Base-by-base conservation (phyloP, 1,139 yeast species). In the Lodderomyces orthopsilosis region DNA sequence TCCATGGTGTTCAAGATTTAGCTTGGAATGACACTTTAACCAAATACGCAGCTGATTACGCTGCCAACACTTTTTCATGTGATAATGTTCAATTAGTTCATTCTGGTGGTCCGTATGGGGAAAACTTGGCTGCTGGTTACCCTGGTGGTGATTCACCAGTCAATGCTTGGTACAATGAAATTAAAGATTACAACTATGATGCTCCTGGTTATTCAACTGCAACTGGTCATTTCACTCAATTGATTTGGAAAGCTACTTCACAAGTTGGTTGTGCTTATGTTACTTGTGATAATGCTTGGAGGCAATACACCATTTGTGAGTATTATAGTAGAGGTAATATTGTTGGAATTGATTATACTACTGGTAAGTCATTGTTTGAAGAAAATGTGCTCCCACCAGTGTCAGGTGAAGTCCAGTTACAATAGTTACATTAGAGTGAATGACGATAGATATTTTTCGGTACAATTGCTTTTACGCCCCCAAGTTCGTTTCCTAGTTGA, bases 101-200 rank as follows among this genome's bases (percentile, higher is more conserved):
- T 61, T 67, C 80, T 40, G 61, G 68, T 44, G 91, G 93, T 46
- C 69, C 74, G 44, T 85, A 81, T 67, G 96, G 96, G 61, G 96
- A 90, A 69, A 90, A 90, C 76, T 75, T 90, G 60, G 96, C 95
- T 41, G 70, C 79, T 44, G 96, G 96, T 48, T 77, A 73, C 63
- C 51, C 74, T 35, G 65, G 73, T 34, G 72, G 66, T 18, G 66
- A 73, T 13, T 82, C 75, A 36, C 86, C 90, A 37, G 79, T 86
- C 44, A 75, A 78, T 38, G 96, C 93, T 45, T 90, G 96, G 97
- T 89, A 88, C 73, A 66, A 75, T 51, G 96, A 89, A 69, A 83
- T 82, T 53, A 47, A 57, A 4, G 50, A 62, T 41, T 88, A 86
- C 70, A 70, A 81, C 66, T 85, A 55, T 65, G 45, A 67, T 65